A percentile compares a stretch with the other conserved stretches of the same genome.
Conservation (phyloP, 768 basidiomycete genomes). For the Russula sp. region DNA sequence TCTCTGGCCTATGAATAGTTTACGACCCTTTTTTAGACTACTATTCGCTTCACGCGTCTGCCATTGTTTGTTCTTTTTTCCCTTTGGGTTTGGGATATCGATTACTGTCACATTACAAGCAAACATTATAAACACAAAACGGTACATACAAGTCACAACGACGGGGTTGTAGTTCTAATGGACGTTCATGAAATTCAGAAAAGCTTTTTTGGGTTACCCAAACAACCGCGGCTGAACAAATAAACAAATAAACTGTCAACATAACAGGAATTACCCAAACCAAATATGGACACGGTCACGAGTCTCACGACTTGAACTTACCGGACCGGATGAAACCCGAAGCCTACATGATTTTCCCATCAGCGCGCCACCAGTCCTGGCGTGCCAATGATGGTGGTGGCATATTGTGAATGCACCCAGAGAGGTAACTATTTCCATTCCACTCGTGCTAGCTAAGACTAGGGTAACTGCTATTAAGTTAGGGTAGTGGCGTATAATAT, state of each 20-base stretch:
- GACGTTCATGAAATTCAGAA: not conserved
- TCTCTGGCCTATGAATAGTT: constrained; percentile 10
- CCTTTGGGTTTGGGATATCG: constrained; percentile 24
- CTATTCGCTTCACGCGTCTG: constrained; percentile 20
- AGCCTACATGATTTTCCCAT: not conserved
- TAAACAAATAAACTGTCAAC: not conserved
- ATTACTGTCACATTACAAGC: constrained; percentile 19
- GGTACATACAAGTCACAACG: constrained; percentile 19
- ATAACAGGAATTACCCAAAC: not conserved
- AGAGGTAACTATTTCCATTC: not conserved
- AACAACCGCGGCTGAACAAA: not conserved
- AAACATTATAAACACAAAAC: constrained; percentile 24
- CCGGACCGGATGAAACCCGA: not conserved
- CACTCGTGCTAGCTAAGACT: not conserved
- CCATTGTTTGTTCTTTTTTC: not conserved
- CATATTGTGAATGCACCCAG: not conserved
- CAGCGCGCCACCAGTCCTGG: not conserved
- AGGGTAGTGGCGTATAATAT: not conserved
- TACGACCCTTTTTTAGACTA: constrained; percentile 16
- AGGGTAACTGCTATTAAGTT: not conserved
- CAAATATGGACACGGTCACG: not conserved
- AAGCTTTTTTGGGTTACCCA: constrained; percentile 8
- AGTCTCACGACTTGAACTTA: not conserved
- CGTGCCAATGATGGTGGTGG: not conserved
- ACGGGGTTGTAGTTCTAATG: constrained; percentile 27